Conservation (phyloP, 2,329 filamentous ascomycete genomes). For the Aspergillus brasiliensis region DNA sequence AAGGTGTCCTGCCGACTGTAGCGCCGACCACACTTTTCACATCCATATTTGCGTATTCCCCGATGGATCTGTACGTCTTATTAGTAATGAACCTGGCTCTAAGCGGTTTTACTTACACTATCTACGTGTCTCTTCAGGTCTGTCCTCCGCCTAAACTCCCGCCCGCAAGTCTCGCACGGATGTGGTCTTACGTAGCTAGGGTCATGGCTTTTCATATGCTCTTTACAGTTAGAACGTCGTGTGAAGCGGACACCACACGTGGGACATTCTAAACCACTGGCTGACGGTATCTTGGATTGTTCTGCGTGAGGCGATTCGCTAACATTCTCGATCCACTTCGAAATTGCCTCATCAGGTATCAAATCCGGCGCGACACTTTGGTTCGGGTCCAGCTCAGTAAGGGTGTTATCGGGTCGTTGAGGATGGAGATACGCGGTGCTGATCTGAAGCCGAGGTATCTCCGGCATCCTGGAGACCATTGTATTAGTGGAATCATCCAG, state of each 20-base stretch:
- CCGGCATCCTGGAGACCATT: neutral
- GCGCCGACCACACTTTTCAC: conserved; percentile 68
- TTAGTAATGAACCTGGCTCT: conserved; percentile 42
- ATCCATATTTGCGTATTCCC: conserved; percentile 70
- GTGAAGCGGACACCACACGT: conserved; percentile 79
- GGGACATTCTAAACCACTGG: conserved; percentile 72
- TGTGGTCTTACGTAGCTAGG: conserved; percentile 71
- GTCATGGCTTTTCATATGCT: conserved; percentile 83
- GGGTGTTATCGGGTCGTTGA: neutral
- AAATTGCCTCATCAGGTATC: conserved; percentile 11
- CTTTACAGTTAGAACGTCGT: conserved; percentile 81
- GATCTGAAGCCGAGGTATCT: conserved; percentile 7
- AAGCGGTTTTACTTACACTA: conserved; percentile 47
- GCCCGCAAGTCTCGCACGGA: conserved; percentile 69
- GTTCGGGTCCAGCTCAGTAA: conserved; percentile 4
- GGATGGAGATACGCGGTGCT: neutral
- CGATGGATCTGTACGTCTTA: conserved; percentile 65
- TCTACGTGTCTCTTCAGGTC: conserved; percentile 65
- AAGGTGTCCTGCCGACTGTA: conserved; percentile 84
- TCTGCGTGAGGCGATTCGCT: conserved; percentile 2
- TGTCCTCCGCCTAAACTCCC: conserved; percentile 79
- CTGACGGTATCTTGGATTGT: conserved; percentile 27
- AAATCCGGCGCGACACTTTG: conserved; percentile 3
- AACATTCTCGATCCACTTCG: conserved; percentile 14
- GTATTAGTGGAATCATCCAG: conserved; percentile 7